Conservation (phyloP, 768 basidiomycete genomes). For the Rhodosporidiobolus sp. region DNA sequence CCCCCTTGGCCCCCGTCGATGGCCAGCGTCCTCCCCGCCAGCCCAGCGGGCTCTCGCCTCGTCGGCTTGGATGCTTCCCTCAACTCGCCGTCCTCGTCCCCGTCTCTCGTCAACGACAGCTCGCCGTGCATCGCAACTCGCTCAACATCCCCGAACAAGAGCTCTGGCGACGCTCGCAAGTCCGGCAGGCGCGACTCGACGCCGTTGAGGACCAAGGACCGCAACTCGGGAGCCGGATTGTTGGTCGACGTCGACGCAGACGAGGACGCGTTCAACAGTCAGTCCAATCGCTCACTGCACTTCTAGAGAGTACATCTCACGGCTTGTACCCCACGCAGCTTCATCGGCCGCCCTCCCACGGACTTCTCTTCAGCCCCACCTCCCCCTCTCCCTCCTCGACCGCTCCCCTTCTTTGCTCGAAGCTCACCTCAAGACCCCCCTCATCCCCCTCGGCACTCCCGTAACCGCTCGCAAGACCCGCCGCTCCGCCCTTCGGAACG, state of each 20-base stretch:
- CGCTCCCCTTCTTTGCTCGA: conserved; percentile 12
- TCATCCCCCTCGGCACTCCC: conserved; percentile 17
- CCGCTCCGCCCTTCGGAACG: too few relatives aligned
- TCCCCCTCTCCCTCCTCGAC: conserved; percentile 24
- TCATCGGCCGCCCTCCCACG: not conserved
- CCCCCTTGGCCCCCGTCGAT: not conserved
- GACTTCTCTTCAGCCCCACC: not conserved
- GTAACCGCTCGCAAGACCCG: conserved; percentile 1
- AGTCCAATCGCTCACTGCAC: too few relatives aligned
- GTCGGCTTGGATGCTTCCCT: not conserved
- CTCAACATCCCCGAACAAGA: not conserved
- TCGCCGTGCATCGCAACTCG: too few relatives aligned
- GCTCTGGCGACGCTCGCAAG: not conserved
- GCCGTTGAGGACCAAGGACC: not conserved
- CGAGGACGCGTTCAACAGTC: not conserved
- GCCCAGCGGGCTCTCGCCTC: not conserved
- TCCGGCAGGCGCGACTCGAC: not conserved
- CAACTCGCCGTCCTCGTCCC: not conserved
- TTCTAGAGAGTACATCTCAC: too few relatives aligned
- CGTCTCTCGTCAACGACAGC: too few relatives aligned
- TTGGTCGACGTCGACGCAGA: not conserved
- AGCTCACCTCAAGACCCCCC: conserved; percentile 2
- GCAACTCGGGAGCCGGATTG: not conserved
- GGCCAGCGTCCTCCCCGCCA: not conserved
- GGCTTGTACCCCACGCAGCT: too few relatives aligned